A percentile compares a stretch with the other conserved stretches of the same genome.
Conservation (phyloP, 2,329 filamentous ascomycete species). For the Ophiostoma fasciatum region DNA sequence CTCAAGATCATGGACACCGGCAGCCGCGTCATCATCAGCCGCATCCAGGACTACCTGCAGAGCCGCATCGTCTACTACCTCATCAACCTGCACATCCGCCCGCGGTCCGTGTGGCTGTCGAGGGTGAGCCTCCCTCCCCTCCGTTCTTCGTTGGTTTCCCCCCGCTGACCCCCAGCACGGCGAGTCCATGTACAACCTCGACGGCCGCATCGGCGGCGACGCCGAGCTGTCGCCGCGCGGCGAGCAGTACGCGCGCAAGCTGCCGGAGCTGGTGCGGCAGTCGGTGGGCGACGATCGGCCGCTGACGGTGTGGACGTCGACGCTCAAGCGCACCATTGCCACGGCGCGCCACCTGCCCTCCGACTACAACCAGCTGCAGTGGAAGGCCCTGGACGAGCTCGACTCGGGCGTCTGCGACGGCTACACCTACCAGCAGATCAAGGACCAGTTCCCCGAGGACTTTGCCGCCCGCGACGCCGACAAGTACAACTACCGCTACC, state of each 20-base stretch:
- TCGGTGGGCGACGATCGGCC: constrained; percentile 60
- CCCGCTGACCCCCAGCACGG: constrained; percentile 49
- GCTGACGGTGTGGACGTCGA: constrained; percentile 48
- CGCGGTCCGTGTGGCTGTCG: constrained; percentile 91
- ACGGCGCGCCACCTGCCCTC: constrained; percentile 70
- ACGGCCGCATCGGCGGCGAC: constrained; percentile 85
- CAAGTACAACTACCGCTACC: constrained; percentile 99
- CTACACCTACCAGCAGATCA: constrained; percentile 90
- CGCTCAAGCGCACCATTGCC: constrained; percentile 69
- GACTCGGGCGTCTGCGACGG: constrained; percentile 95
- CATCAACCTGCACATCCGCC: constrained; percentile 96
- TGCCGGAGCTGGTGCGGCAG: constrained; percentile 71
- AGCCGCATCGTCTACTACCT: constrained; percentile 95
- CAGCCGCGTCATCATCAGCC: constrained; percentile 93
- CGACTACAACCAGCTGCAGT: constrained; percentile 87
- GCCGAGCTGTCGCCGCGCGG: constrained; percentile 75
- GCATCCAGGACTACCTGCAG: constrained; percentile 91
- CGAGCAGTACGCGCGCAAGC: constrained; percentile 69
- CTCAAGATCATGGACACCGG: constrained; percentile 96
- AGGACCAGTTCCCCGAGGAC: constrained; percentile 80
- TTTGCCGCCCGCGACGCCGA: constrained; percentile 92
- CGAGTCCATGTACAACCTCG: constrained; percentile 83
- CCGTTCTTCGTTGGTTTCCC: neutral
- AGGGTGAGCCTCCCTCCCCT: constrained; percentile 42
- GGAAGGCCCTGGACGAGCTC: constrained; percentile 96